These are phyloP conservation scores for Arthrocladium fulminans DNA, from an alignment of 2,329 filamentous ascomycete genomes.

Conservation along the genomic window DNA sequence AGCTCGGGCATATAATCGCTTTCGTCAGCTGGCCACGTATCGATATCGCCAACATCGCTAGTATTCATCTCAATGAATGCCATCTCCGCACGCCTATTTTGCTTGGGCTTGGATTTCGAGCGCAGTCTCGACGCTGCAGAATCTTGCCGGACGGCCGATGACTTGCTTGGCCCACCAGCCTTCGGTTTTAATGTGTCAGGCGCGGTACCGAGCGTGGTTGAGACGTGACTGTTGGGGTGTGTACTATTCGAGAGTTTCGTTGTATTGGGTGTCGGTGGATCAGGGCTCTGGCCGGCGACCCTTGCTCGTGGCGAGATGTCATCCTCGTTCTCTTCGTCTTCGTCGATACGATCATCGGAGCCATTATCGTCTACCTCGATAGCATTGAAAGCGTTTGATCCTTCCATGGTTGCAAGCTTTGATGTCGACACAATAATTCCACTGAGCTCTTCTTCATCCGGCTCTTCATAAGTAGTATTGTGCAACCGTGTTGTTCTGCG, in stretches of 20 bases:
- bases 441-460: conserved; percentile 20
- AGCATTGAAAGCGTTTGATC: conserved; percentile 11
- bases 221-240: background rate
- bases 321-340: conserved; percentile 1
- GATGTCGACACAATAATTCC: conserved; percentile 12
- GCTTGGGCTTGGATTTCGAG: conserved; percentile 22
- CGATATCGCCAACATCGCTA: conserved; percentile 21
- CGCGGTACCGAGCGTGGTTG: background rate
- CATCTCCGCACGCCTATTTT: conserved; percentile 28
- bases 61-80: conserved; percentile 26
- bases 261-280: conserved; percentile 2
- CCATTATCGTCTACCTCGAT: conserved; percentile 6
- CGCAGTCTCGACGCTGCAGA: conserved; percentile 4
- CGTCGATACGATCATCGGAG: background rate
- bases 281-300: conserved; percentile 3
- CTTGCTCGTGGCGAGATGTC: background rate
- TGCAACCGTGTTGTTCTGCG: conserved; percentile 19
- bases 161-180: background rate
- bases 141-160: background rate
- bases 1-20: background rate
- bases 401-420: conserved; percentile 10
- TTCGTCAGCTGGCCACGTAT: conserved; percentile 13
- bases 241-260: background rate
- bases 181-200: background rate
- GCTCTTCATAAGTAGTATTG: conserved; percentile 19